Evolutionary conservation across 2,329 filamentous ascomycete species (phyloP).

Genomic region (Pseudogymnoascus sp.): DNA sequence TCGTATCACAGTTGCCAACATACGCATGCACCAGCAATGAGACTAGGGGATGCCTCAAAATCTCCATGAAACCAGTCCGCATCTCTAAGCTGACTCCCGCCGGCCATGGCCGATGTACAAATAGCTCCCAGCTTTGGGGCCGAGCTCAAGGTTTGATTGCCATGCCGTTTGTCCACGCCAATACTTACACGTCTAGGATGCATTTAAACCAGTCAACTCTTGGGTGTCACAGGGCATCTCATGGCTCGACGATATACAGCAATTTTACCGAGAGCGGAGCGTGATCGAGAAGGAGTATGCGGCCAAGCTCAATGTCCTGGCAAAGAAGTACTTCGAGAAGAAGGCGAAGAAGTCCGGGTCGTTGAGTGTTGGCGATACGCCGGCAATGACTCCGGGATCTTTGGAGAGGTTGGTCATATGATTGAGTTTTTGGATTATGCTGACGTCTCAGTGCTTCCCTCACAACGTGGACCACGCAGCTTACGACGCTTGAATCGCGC

Average conservation of each 20-base stretch:
- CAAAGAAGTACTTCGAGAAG: slow-evolving; percentile 96
- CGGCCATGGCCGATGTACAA: slow-evolving; percentile 70
- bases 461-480: slow-evolving; percentile 92
- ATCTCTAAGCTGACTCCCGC: slow-evolving; percentile 6
- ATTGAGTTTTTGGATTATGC: slow-evolving; percentile 12
- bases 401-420: slow-evolving; percentile 59
- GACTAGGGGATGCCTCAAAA: slow-evolving; percentile 2
- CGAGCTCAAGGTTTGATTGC: slow-evolving; percentile 70
- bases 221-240: slow-evolving; percentile 86
- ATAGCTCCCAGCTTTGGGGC: slow-evolving; percentile 79
- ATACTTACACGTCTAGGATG: slow-evolving; percentile 55
- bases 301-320: slow-evolving; percentile 73
- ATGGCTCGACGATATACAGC: slow-evolving; percentile 95
- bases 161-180: slow-evolving; percentile 9
- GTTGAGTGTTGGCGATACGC: slow-evolving; percentile 88
- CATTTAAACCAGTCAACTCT: slow-evolving; percentile 86
- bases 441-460: slow-evolving; percentile 64
- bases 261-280: slow-evolving; percentile 92
- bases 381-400: slow-evolving; percentile 86
- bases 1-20: background rate
- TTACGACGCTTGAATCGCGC: slow-evolving; percentile 79
- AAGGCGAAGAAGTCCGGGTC: slow-evolving; percentile 83
- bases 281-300: slow-evolving; percentile 96
- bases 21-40: slow-evolving; percentile 6
- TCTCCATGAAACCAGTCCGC: slow-evolving; percentile 7